Base-by-base conservation (phyloP, 441 rosid genomes). In the Brassica hybrid region DNA sequence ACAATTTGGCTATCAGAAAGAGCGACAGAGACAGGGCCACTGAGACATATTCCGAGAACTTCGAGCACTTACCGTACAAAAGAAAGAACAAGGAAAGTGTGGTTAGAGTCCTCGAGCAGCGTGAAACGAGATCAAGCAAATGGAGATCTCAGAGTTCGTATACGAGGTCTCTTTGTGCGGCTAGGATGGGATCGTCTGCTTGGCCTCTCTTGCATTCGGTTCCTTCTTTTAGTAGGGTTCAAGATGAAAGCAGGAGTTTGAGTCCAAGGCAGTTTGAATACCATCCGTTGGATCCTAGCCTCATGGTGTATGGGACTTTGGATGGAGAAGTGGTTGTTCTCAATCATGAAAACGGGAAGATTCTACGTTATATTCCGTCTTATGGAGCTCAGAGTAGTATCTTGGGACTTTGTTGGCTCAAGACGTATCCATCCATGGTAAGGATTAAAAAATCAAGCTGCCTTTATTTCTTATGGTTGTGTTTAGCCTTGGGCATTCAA, bases 381-480 rank as follows among this genome's bases (percentile, higher is more conserved):
- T 59, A 82, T 56, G 97, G 98, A 69, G 93, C 86, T 65, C 86
- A 82, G 86, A 91, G 89, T 79, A 91, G 93, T 57, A 89, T 95
- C 57, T 82, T 91, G 88, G 99, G 99, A 56, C 93, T 95, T 75
- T 95, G 96, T 80, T 95, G 98, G 99, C 96, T 95, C 80, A 95
- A 86, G 85, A 87, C 78, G 63, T 74, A 82, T 85, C 98, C 98
- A 66, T 87, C 90, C 52, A 90, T 88, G 98, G 98, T 95, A 84
- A 23, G 27, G 2, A 2, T 23, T 23, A 3, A n/a, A n/a, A n/a
- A n/a, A n/a, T n/a, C n/a, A n/a, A 43, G 52, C 41, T 67, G 1
- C 38, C 10, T 62, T n/a, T 14, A 66, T 74, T 45, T n/a, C 48
- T 67, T 32, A 32, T 67, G 17, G 36, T 59, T 79, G 16, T 34